Evolutionary conservation across 345 rosid species (phyloP), one percentile per base, ranked within the genome.

Genomic region (Crucihimalaya himalaica): DNA sequence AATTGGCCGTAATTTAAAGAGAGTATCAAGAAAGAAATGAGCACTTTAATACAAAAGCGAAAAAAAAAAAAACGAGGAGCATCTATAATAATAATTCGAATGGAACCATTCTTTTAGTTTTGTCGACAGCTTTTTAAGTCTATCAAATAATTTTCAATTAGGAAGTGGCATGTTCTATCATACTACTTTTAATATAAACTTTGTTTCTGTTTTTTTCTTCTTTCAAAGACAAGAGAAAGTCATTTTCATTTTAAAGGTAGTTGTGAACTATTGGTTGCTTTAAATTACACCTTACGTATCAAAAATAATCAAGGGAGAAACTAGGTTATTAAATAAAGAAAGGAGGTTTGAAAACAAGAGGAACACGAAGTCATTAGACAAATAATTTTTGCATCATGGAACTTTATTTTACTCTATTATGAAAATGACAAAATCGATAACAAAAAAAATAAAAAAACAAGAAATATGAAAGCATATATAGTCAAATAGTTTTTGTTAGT

Each of bases 41-140:
- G 28, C 19, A 59, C 35, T 66, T 74, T 32, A 58, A 57, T 34
- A 50, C 59, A 58, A 66, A 12, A 40, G 6, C 5, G 48, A n/a
- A 47, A 43, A 4, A 53, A 64, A 8, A 73, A 55, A 35, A 35
- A 35, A 10, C 52, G 66, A 65, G 21, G 60, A 66, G 71, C 72
- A 73, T 48, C 31, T 56, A 39, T 25, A 63, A 63, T 21, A 73
- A 34, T 47, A 67, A 48, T 39, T 58, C 37, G 48, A 76, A 69
- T 23, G 75, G 79, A 53, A 69, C 19, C 40, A 48, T 50, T 58
- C 29, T 57, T 66, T 74, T 47, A 47, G 68, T 58, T 66, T 47
- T 66, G 68, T 74, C 67, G 66, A 67, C 73, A 19, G 61, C 78
- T 74, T 66, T 66, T 10, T 53, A 40, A 39, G 73, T 40, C 45